Base-by-base conservation (phyloP, 1,284 basidiomycete genomes). In the Fomitopsis pinicola region DNA sequence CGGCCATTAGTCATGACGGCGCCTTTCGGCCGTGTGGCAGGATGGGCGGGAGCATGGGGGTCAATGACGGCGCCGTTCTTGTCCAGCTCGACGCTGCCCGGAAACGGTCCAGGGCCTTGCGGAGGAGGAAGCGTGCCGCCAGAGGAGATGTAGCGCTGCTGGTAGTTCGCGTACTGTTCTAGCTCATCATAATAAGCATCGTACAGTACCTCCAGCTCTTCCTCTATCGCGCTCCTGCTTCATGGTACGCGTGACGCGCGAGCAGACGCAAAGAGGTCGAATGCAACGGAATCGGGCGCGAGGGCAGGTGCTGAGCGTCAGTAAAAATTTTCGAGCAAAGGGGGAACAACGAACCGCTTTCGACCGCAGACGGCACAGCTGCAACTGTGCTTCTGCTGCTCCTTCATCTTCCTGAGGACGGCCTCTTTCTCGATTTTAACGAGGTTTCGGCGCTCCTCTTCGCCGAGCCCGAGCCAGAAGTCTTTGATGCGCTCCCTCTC, bases 131-230 rank as follows among this genome's bases (percentile, higher is more conserved):
- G 85, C 57, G 89, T 90, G 65, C 92, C 91, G 72, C 89, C 91
- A 69, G 89, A 91, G 68, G 87, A 88, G 70, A 91, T 90, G 78
- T 94, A 95, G 76, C 89, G 92, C 84, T 95, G 91, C 83, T 98
- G 94, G 79, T 96, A 93, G 78, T 94, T 91, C 76, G 95, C 96
- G 84, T 98, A 98, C 81, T 92, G 89, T 84, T 98, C 94, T 80
- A 99, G 89, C 83, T 98, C 96, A 77, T 97, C 94, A 85, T 98
- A 98, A 86, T 99, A 99, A 80, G 95, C 94, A 83, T 97, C 95
- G 84, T 99, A 98, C 78, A 98, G 89, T 81, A 95, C 93, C 82
- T 98, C 94, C 76, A 99, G 89, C 83, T 99, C 97, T 80, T 95
- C 93, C 83, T 98, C 97, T 80, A 99, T 98, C 69, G 96, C 95